Conservation (phyloP, 768 basidiomycete species). For the Saitozyma podzolica region DNA sequence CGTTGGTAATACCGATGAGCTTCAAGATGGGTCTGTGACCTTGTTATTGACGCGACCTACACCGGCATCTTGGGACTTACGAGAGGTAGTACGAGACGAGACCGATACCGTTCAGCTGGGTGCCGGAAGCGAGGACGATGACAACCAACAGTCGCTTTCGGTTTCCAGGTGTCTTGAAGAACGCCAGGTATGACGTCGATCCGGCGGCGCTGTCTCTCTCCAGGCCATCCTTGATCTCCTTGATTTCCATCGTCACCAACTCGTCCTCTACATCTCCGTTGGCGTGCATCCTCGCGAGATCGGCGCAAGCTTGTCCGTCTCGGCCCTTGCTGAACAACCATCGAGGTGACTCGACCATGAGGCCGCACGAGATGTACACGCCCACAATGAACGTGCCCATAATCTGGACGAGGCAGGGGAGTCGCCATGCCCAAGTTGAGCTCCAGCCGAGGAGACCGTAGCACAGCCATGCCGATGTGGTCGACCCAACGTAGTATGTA, state of each 20-base stretch:
- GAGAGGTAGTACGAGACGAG: constrained; percentile 18
- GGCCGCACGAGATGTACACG: constrained; percentile 55
- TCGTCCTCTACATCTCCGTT: constrained; percentile 66
- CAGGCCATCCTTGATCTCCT: constrained; percentile 69
- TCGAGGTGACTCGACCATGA: constrained; percentile 80
- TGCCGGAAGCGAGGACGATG: constrained; percentile 8
- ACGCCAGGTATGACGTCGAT: constrained; percentile 54
- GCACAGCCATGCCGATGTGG: constrained; percentile 14
- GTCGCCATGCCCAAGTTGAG: constrained; percentile 63
- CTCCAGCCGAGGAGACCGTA: constrained; percentile 18
- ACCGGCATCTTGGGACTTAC: too few species aligned
- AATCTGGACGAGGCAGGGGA: constrained; percentile 29
- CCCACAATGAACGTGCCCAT: constrained; percentile 55
- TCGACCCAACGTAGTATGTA: constrained; percentile 19
- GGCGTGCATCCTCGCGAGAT: constrained; percentile 79
- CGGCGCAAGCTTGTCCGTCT: constrained; percentile 65
- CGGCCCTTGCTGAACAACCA: constrained; percentile 74
- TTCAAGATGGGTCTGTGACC: constrained; percentile 59
- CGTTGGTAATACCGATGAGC: constrained; percentile 64
- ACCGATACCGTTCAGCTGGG: constrained; percentile 56
- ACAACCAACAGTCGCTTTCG: constrained; percentile 20
- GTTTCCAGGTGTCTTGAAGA: constrained; percentile 69
- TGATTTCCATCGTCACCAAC: constrained; percentile 30
- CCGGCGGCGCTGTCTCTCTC: constrained; percentile 36
- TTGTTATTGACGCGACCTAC: too few species aligned